These are phyloP conservation scores for Claviceps digitariae DNA, from an alignment of 2,329 filamentous ascomycete genomes.

Conservation along the genomic window DNA sequence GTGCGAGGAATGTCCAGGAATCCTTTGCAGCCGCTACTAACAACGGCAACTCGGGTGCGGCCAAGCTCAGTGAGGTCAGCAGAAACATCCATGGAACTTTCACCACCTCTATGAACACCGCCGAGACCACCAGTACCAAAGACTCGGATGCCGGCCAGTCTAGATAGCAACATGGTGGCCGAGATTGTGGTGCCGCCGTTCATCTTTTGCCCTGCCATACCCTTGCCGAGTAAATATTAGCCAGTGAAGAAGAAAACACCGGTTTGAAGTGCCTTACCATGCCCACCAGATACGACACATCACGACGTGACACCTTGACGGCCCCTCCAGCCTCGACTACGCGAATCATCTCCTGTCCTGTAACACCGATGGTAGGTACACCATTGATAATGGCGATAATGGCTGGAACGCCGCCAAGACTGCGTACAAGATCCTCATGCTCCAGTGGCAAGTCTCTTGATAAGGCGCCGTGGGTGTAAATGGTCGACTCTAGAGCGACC, in stretches of 20 bases:
- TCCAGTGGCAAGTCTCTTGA: conserved; percentile 62
- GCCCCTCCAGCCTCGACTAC: conserved; percentile 58
- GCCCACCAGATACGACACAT: conserved; percentile 70
- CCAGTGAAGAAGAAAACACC: conserved; percentile 7
- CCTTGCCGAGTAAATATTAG: conserved; percentile 24
- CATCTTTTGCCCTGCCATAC: conserved; percentile 50
- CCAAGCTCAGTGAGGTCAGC: conserved; percentile 92
- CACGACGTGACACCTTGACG: conserved; percentile 74
- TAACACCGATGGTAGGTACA: conserved; percentile 66
- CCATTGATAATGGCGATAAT: conserved; percentile 83
- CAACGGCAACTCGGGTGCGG: conserved; percentile 72
- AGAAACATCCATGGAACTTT: conserved; percentile 82
- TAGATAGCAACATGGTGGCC: conserved; percentile 81
- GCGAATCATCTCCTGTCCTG: conserved; percentile 54
- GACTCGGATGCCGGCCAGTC: conserved; percentile 75
- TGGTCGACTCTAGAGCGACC: conserved; percentile 87
- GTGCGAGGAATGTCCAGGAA: conserved; percentile 88
- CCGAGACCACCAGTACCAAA: conserved; percentile 93
- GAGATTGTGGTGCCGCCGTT: conserved; percentile 90
- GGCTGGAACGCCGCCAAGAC: conserved; percentile 72
- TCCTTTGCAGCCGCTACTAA: conserved; percentile 87
- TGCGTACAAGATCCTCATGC: conserved; percentile 70
- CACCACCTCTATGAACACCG: conserved; percentile 81
- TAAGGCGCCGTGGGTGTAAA: conserved; percentile 88
- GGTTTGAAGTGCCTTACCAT: conserved; percentile 37